phyloP scores from a whole-genome alignment of 2,329 filamentous ascomycete genomes.

The Emergomyces pasteurianus region DNA sequence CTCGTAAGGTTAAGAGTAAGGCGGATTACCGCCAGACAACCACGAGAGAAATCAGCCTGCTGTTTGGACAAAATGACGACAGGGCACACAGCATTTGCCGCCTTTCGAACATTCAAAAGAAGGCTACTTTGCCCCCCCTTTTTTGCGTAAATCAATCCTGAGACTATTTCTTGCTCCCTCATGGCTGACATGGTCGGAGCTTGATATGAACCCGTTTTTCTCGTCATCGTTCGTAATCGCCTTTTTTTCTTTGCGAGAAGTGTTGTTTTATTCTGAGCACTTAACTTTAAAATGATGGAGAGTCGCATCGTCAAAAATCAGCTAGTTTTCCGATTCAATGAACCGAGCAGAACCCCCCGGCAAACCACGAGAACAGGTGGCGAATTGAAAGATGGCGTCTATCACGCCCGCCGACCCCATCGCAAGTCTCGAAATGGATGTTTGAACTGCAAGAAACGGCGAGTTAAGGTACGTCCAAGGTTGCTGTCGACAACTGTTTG shows the following conservation, averaged over 20 bases:
- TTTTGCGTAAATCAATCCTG: background rate
- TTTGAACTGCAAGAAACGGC: conserved; percentile 22
- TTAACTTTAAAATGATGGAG: background rate
- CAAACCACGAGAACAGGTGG: background rate
- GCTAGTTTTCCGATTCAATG: conserved; percentile 11
- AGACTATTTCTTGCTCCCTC: background rate
- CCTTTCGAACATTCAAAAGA: background rate
- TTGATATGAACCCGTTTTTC: background rate
- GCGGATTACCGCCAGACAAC: background rate
- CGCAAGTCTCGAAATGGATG: conserved; percentile 26
- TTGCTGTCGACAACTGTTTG: too few relatives aligned
- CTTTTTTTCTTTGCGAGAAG: too few relatives aligned
- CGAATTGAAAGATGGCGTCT: conserved; percentile 11
- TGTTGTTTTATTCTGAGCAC: background rate
- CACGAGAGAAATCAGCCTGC: background rate
- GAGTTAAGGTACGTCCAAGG: conserved; percentile 21
- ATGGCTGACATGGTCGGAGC: too few relatives aligned
- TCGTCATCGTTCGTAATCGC: too few relatives aligned
- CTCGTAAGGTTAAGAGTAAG: background rate
- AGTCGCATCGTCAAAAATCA: conserved; percentile 11
- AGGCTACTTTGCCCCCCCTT: background rate
- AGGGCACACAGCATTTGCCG: background rate
- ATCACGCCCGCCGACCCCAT: conserved; percentile 22
- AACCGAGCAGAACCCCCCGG: background rate
- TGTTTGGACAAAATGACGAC: background rate